phyloP scores from a whole-genome alignment of 1,284 basidiomycete species.

The Sanguinoderma infundibulare region DNA sequence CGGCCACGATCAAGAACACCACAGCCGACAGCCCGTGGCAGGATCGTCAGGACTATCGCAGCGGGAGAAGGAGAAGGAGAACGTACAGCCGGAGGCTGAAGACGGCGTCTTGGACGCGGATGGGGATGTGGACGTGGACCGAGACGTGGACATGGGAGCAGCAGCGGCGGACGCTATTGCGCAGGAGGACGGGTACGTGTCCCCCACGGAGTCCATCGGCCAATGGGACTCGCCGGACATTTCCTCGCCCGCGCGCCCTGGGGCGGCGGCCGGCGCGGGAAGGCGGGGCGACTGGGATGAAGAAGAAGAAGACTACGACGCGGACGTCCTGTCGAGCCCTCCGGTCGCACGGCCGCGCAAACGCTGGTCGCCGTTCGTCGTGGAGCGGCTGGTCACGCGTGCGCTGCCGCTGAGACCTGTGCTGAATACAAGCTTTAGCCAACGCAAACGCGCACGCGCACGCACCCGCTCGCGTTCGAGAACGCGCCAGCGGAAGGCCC shows the following conservation, averaged over 20 bases:
- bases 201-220: slow-evolving; percentile 60
- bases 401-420: slow-evolving; percentile 19
- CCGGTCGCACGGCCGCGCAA: slow-evolving; percentile 23
- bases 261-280: slow-evolving; percentile 9
- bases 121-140: slow-evolving; percentile 67
- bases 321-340: slow-evolving; percentile 68
- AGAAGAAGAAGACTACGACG: slow-evolving; percentile 52
- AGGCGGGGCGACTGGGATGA: slow-evolving; percentile 11
- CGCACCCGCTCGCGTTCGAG: neutral
- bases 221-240: slow-evolving; percentile 59
- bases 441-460: slow-evolving; percentile 8
- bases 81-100: slow-evolving; percentile 33
- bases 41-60: slow-evolving; percentile 44
- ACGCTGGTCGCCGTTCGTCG: slow-evolving; percentile 5
- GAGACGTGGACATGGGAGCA: slow-evolving; percentile 39
- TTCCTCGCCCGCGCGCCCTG: slow-evolving; percentile 58
- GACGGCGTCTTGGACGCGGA: slow-evolving; percentile 38
- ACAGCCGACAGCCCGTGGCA: slow-evolving; percentile 30
- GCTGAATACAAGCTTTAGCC: slow-evolving; percentile 19
- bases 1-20: neutral
- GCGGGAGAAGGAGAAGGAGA: slow-evolving; percentile 47
- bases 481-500: neutral
- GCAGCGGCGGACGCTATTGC: slow-evolving; percentile 49
- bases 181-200: slow-evolving; percentile 81
- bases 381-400: slow-evolving; percentile 18